Base-by-base conservation (phyloP, 352 stramenopile genomes). In the Blastocystis sp. region DNA sequence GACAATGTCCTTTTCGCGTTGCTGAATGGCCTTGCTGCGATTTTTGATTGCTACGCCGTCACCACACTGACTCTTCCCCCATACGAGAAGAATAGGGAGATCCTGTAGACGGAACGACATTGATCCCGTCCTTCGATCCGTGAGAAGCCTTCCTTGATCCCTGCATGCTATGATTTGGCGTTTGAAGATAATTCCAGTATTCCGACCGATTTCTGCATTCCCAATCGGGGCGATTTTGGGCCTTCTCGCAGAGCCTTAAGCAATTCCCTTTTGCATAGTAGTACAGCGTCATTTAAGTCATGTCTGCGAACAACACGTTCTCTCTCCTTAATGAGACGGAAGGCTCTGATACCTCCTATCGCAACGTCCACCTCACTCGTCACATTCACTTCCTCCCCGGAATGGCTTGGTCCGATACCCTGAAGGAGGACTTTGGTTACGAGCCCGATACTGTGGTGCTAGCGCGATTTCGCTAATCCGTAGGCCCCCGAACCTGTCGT, bases 331-430 rank as follows among this genome's bases (percentile, higher is more conserved):
- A 81, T 21, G 71, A 81, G 34, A 65, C 71, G n/a, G 71, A 81
- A 53, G 71, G 71, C 66, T 81, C 71, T 41, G 71, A 81, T 81
- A 81, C 71, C 52, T 81, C 71, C 40, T 81, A 81, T 41, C 71
- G 71, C 52, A 81, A 43, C 7, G 62, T 81, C 40, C 71, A 81
- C 38, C n/a, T 81, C 23, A 53, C 71, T 21, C 45, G 45, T 61
- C 71, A 65, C 52, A 59, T 81, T 62, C 71, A 61, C n/a, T 41
- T 81, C 17, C 62, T 28, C 52, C 48, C n/a, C 10, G 71, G 45
- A 52, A 81, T 81, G 71, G 41, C 71, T 19, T 81, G 71, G 71
- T 64, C 71, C 41, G 71, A 81, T 5, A 81, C 71, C 7, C 52
- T 81, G 23, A 81, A 81, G 59, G 71, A 81, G 52, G 56, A 64